Conservation (phyloP, 1,139 yeast genomes). For the Geotrichum siamense region DNA sequence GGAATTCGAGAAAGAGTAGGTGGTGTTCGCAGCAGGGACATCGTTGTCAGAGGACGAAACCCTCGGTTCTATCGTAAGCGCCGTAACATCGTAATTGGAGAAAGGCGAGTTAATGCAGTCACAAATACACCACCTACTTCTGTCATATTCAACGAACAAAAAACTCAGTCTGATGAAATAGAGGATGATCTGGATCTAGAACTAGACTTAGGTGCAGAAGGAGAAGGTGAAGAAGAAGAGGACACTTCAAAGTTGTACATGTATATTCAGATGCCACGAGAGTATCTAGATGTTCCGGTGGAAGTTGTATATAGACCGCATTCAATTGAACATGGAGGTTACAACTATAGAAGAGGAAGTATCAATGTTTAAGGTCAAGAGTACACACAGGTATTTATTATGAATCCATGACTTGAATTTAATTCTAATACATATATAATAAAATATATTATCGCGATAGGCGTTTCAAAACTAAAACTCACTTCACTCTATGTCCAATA, state of each 20-base stretch:
- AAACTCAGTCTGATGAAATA: background rate
- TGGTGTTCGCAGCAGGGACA: constrained; percentile 31
- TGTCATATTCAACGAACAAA: too few species aligned
- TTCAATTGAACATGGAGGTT: constrained; percentile 43
- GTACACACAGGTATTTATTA: background rate
- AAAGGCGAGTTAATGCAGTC: constrained; percentile 1
- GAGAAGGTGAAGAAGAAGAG: constrained; percentile 7
- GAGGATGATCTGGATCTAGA: constrained; percentile 9
- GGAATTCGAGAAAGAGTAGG: constrained; percentile 25
- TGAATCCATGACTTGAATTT: too few species aligned
- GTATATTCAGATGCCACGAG: constrained; percentile 50
- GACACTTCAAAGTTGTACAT: constrained; percentile 33
- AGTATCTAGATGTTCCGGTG: constrained; percentile 53
- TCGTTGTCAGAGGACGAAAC: constrained; percentile 59
- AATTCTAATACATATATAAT: too few species aligned
- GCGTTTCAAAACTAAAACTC: too few species aligned
- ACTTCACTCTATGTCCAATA: too few species aligned
- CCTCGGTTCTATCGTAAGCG: constrained; percentile 53
- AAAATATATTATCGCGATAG: too few species aligned
- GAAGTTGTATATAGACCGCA: constrained; percentile 57
- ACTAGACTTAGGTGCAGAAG: constrained; percentile 6
- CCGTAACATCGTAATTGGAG: constrained; percentile 12
- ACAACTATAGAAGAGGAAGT: background rate
- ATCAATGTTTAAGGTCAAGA: background rate
- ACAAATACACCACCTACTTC: background rate